Conservation (phyloP, 2,329 filamentous ascomycete genomes). For the Colletotrichum tofieldiae region DNA sequence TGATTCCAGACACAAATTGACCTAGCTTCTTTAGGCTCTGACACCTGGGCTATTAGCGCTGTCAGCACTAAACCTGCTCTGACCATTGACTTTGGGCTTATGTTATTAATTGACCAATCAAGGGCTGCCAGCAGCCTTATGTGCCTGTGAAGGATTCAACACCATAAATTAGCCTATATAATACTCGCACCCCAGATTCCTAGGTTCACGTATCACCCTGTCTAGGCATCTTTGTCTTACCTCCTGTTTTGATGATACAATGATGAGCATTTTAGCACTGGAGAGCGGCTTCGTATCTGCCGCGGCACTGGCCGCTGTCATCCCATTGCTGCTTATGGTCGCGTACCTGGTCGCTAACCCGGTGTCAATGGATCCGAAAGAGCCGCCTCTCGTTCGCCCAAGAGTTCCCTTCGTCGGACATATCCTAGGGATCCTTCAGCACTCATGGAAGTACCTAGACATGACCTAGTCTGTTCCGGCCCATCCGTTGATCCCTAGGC, state of each 20-base stretch:
- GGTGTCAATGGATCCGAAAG: slow-evolving; percentile 49
- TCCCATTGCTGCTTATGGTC: not conserved
- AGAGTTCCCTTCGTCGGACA: slow-evolving; percentile 63
- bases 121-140: too few species aligned
- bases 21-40: too few species aligned
- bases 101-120: too few species aligned
- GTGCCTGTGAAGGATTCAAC: too few species aligned
- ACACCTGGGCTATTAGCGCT: too few species aligned
- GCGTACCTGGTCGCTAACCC: not conserved
- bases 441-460: slow-evolving; percentile 55
- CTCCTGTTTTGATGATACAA: not conserved
- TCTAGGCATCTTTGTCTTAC: too few species aligned
- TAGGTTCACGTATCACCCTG: not conserved
- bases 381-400: slow-evolving; percentile 60
- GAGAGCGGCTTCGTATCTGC: not conserved
- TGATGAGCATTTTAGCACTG: not conserved
- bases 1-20: too few species aligned
- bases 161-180: too few species aligned
- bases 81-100: too few species aligned
- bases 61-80: too few species aligned
- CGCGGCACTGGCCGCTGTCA: not conserved
- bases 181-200: too few species aligned
- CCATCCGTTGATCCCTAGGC: not conserved
- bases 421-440: slow-evolving; percentile 59
- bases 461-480: slow-evolving; percentile 54